These are phyloP conservation scores for Verbena officinalis DNA, from an alignment of 257 asterid species.

Conservation along the genomic window DNA sequence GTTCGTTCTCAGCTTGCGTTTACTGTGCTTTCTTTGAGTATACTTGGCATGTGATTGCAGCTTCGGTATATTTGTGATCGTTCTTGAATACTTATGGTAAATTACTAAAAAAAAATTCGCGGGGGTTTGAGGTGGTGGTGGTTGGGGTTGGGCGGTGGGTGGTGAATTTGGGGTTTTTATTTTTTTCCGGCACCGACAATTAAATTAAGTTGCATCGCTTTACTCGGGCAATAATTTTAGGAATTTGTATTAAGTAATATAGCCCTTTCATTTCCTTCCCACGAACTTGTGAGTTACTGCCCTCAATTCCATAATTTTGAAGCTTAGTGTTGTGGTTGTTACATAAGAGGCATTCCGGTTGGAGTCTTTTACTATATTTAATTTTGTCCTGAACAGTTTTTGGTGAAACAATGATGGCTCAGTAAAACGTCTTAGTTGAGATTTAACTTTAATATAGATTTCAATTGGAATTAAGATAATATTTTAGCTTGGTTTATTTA, in stretches of 20 bases:
- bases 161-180: slow-evolving; percentile 7
- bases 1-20: slow-evolving; percentile 43
- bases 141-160: background rate
- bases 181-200: slow-evolving; percentile 24
- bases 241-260: background rate
- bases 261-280: background rate
- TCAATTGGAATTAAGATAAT: background rate
- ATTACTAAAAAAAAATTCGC: slow-evolving; percentile 6
- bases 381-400: slow-evolving; percentile 8
- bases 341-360: background rate
- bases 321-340: slow-evolving; percentile 33
- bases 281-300: slow-evolving; percentile 10
- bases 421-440: slow-evolving; percentile 19
- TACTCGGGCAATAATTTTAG: slow-evolving; percentile 13
- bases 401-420: background rate
- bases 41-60: slow-evolving; percentile 16
- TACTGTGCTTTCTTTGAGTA: slow-evolving; percentile 9
- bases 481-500: background rate
- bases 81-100: slow-evolving; percentile 3
- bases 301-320: slow-evolving; percentile 7
- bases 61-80: background rate
- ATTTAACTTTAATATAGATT: background rate
- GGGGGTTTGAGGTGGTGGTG: background rate
- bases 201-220: slow-evolving; percentile 1
- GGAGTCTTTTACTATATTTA: background rate